Percentiles rank a stretch among this genome's conserved stretches.
Conservation (phyloP, 2,329 filamentous ascomycete species). For the Neofusicoccum sp. region DNA sequence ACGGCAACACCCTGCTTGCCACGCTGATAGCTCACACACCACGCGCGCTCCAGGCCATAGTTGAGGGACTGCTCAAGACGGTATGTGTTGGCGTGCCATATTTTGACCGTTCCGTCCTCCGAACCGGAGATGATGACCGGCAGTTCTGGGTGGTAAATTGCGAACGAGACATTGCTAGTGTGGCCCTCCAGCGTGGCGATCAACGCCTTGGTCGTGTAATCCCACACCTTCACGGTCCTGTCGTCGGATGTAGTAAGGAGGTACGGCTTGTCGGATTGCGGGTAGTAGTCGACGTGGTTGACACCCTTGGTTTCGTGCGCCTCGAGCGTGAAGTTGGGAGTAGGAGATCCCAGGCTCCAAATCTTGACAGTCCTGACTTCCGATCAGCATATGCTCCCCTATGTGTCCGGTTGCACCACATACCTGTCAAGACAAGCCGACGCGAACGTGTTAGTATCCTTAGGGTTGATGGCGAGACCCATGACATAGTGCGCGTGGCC, state of each 20-base stretch:
- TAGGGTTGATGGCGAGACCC: conserved; percentile 95
- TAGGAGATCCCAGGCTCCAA: conserved; percentile 91
- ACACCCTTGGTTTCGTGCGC: conserved; percentile 97
- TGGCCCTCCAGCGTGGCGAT: conserved; percentile 97
- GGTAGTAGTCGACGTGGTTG: conserved; percentile 91
- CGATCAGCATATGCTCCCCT: background rate
- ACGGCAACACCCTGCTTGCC: conserved; percentile 92
- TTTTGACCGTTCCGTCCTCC: conserved; percentile 94
- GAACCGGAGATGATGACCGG: conserved; percentile 97
- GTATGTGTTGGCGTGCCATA: conserved; percentile 99
- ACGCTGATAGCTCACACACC: conserved; percentile 95
- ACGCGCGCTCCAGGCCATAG: conserved; percentile 92
- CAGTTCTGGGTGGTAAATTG: conserved; percentile 94
- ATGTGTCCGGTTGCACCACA: background rate
- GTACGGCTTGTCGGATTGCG: conserved; percentile 71
- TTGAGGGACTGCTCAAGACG: conserved; percentile 92
- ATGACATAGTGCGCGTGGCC: conserved; percentile 97
- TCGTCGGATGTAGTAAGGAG: conserved; percentile 96
- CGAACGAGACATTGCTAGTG: conserved; percentile 96
- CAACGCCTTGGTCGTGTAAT: conserved; percentile 96
- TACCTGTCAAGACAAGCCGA: conserved; percentile 80
- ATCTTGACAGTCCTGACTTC: conserved; percentile 81
- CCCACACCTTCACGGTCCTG: conserved; percentile 96
- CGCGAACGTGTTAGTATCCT: conserved; percentile 75
- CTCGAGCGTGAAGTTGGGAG: conserved; percentile 93